Evolutionary conservation across 768 basidiomycete genomes (phyloP).

Genomic region (Suillus placidus): DNA sequence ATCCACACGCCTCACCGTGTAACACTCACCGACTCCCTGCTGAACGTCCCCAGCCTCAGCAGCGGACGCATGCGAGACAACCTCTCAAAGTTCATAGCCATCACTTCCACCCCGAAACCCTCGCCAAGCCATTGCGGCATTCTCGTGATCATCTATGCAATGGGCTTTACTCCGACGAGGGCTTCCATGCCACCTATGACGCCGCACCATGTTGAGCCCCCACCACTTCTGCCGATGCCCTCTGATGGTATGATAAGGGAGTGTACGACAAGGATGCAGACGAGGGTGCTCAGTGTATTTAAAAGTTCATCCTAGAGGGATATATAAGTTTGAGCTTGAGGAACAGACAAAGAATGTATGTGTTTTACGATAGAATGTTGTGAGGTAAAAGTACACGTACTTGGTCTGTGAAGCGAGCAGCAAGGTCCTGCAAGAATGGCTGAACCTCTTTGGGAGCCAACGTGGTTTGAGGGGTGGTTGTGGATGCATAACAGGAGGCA

Average conservation of each 20-base stretch:
- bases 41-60: conserved; percentile 81
- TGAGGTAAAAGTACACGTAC: not conserved
- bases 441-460: conserved; percentile 73
- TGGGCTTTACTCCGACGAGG: conserved; percentile 77
- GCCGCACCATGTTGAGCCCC: conserved; percentile 84
- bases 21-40: conserved; percentile 79
- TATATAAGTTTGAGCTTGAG: not conserved
- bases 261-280: conserved; percentile 64
- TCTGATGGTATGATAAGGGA: conserved; percentile 64
- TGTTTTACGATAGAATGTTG: not conserved
- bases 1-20: not conserved
- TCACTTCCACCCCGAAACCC: conserved; percentile 63
- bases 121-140: conserved; percentile 75
- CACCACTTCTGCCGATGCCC: conserved; percentile 62
- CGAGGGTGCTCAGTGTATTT: conserved; percentile 75
- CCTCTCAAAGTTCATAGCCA: conserved; percentile 62
- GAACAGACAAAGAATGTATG: too few species aligned
- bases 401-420: conserved; percentile 64
- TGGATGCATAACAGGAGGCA: conserved; percentile 60
- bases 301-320: conserved; percentile 67
- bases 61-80: conserved; percentile 81
- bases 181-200: conserved; percentile 80
- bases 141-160: conserved; percentile 79
- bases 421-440: conserved; percentile 82
- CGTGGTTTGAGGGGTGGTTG: conserved; percentile 46